phyloP scores from a whole-genome alignment of 495 filamentous ascomycete genomes.

The Rostrohypoxylon terebratum region DNA sequence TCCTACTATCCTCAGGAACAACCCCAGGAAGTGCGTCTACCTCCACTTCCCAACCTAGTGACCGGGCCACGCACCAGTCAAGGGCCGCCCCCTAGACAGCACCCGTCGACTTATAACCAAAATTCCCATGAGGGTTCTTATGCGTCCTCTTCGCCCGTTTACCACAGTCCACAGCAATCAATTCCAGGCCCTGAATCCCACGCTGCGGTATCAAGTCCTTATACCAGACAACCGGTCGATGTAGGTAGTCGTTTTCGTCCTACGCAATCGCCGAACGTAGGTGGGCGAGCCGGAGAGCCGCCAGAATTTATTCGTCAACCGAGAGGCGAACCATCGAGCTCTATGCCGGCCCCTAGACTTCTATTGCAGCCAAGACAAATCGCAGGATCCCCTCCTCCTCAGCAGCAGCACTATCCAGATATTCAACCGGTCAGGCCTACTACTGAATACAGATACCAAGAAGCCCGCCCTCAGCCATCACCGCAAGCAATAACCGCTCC shows the following conservation, averaged over 20 bases:
- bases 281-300: conserved; percentile 54
- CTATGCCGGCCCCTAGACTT: conserved; percentile 31
- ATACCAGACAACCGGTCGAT: conserved; percentile 50
- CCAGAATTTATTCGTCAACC: conserved; percentile 45
- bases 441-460: conserved; percentile 38
- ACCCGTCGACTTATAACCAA: conserved; percentile 33
- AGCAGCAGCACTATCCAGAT: conserved; percentile 31
- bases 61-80: conserved; percentile 39
- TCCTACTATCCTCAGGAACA: conserved; percentile 57
- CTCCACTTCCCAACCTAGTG: conserved; percentile 46
- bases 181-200: conserved; percentile 51
- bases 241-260: conserved; percentile 49
- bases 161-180: conserved; percentile 42
- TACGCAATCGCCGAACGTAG: conserved; percentile 51
- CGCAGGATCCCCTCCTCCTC: conserved; percentile 23
- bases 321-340: conserved; percentile 24
- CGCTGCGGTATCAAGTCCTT: conserved; percentile 35
- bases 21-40: conserved; percentile 46
- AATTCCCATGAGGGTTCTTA: conserved; percentile 41
- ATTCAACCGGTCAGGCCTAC: conserved; percentile 32
- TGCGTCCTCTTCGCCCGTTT: conserved; percentile 38
- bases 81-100: conserved; percentile 37
- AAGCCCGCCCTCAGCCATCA: conserved; percentile 32
- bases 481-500: conserved; percentile 27
- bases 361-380: conserved; percentile 31